Conservation (phyloP, 1,284 basidiomycete genomes). For the Cryptococcus amylolentus region DNA sequence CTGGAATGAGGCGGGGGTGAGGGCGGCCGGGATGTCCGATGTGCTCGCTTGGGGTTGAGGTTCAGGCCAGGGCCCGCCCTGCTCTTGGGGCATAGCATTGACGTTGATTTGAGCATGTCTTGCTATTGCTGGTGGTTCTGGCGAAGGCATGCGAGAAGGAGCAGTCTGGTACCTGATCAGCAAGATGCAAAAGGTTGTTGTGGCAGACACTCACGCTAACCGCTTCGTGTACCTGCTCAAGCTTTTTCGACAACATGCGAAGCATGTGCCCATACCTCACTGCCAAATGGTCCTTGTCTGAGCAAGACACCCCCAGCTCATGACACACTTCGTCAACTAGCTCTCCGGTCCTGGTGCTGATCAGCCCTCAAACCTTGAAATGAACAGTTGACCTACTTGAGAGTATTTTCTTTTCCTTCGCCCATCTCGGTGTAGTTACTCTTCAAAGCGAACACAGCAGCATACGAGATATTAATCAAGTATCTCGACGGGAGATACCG, state of each 20-base stretch:
- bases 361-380: too few species aligned
- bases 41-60: too few species aligned
- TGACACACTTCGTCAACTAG: slow-evolving; percentile 40
- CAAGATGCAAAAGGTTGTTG: neutral
- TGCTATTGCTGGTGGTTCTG: slow-evolving; percentile 18
- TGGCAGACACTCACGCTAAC: slow-evolving; percentile 25
- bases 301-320: slow-evolving; percentile 32
- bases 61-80: too few species aligned
- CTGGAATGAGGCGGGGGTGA: slow-evolving; percentile 5
- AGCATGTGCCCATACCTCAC: slow-evolving; percentile 46
- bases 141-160: slow-evolving; percentile 41
- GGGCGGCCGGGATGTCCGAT: neutral
- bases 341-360: slow-evolving; percentile 29
- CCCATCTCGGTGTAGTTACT: slow-evolving; percentile 43
- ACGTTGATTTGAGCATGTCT: neutral
- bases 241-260: slow-evolving; percentile 36
- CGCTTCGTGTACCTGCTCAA: slow-evolving; percentile 41
- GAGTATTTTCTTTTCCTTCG: slow-evolving; percentile 23
- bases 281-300: slow-evolving; percentile 47
- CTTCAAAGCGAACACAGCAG: slow-evolving; percentile 44
- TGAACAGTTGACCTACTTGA: slow-evolving; percentile 22
- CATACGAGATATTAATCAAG: slow-evolving; percentile 46
- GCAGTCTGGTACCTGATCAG: slow-evolving; percentile 26
- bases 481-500: slow-evolving; percentile 44
- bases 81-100: neutral